Evolutionary conservation across 1,284 basidiomycete species (phyloP).

Genomic region (Mycena citricolor): DNA sequence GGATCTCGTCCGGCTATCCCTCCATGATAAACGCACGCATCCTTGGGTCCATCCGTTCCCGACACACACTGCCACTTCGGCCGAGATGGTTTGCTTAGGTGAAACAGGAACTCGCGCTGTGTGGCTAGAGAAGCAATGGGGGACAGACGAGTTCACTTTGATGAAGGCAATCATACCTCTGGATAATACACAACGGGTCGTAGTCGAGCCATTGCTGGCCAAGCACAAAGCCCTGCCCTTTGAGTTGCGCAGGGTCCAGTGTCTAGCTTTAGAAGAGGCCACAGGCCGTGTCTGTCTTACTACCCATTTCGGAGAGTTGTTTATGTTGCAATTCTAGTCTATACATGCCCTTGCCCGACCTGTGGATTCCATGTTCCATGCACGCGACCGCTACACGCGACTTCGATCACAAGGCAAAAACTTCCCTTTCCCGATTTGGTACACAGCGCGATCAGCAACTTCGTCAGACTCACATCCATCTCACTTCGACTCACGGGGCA

Average conservation of each 20-base stretch:
- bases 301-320: slow-evolving; percentile 49
- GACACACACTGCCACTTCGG: slow-evolving; percentile 33
- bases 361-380: slow-evolving; percentile 7
- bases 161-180: slow-evolving; percentile 44
- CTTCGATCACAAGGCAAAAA: neutral
- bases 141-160: slow-evolving; percentile 45
- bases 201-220: slow-evolving; percentile 39
- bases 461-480: slow-evolving; percentile 1
- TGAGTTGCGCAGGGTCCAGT: slow-evolving; percentile 40
- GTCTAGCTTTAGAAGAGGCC: slow-evolving; percentile 51
- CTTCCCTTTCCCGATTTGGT: neutral
- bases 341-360: slow-evolving; percentile 10
- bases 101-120: slow-evolving; percentile 46
- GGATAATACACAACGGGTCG: slow-evolving; percentile 21
- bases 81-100: slow-evolving; percentile 48
- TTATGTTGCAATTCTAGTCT: slow-evolving; percentile 47
- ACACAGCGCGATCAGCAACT: slow-evolving; percentile 1
- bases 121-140: slow-evolving; percentile 53
- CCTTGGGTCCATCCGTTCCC: slow-evolving; percentile 24
- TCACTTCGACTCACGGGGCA: neutral
- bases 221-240: slow-evolving; percentile 47
- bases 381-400: neutral
- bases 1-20: slow-evolving; percentile 6
- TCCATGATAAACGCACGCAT: neutral
- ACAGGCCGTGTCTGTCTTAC: slow-evolving; percentile 48